Percentiles rank a stretch among this genome's conserved stretches.
phyloP scores from a whole-genome alignment of 2,329 filamentous ascomycete genomes.

The Ascochyta fabae region DNA sequence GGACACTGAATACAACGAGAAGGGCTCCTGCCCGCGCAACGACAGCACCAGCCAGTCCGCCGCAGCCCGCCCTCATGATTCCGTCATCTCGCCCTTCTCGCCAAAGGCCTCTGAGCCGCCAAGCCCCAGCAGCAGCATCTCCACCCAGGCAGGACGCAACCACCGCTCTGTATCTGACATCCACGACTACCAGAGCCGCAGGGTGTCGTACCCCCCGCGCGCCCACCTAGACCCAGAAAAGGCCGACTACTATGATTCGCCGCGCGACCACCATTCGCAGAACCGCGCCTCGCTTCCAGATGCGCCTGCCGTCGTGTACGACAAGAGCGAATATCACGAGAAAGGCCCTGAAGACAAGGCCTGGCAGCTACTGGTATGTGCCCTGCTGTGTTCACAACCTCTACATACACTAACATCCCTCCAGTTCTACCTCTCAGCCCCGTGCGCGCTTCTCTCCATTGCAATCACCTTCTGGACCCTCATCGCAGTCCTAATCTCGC shows the following conservation, averaged over 20 bases:
- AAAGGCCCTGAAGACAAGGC: conserved; percentile 52
- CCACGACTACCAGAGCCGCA: conserved; percentile 5
- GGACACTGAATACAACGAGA: conserved; percentile 28
- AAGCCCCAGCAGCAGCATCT: conserved; percentile 45
- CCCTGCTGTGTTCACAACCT: neutral
- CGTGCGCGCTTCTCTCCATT: conserved; percentile 62
- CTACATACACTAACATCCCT: neutral
- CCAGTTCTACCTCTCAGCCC: conserved; percentile 61
- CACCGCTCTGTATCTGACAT: conserved; percentile 27
- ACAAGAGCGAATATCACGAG: conserved; percentile 48
- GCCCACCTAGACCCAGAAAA: conserved; percentile 47
- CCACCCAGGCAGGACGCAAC: conserved; percentile 26
- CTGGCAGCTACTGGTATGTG: conserved; percentile 52
- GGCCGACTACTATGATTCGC: conserved; percentile 26
- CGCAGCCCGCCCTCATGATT: conserved; percentile 41
- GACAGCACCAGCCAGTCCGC: conserved; percentile 32
- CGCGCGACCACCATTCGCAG: conserved; percentile 26
- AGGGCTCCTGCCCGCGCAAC: conserved; percentile 28
- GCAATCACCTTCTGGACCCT: conserved; percentile 61
- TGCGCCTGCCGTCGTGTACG: conserved; percentile 35
- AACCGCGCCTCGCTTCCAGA: conserved; percentile 30
- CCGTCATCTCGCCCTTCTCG: conserved; percentile 49
- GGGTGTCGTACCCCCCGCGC: conserved; percentile 30
- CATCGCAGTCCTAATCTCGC: conserved; percentile 54
- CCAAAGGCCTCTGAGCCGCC: conserved; percentile 42